phyloP scores from a whole-genome alignment of 2,329 filamentous ascomycete species.

The Penicillium sp. region DNA sequence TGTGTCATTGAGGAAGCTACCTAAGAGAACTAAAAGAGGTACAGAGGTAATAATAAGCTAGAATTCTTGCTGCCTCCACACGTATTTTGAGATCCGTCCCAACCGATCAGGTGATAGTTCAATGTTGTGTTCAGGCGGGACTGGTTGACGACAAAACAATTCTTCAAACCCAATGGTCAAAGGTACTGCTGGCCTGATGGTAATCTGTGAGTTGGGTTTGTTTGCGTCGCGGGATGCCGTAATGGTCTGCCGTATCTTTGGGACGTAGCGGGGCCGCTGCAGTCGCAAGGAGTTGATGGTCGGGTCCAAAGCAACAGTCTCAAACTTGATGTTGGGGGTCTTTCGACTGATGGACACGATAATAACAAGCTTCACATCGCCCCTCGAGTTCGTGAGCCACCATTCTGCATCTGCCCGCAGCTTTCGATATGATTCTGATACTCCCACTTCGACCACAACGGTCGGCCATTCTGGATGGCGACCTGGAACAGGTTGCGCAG shows the following conservation, averaged over 20 bases:
- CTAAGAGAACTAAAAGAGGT: too few species aligned
- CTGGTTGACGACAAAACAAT: too few species aligned
- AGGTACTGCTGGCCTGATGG: not conserved
- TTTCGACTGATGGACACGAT: not conserved
- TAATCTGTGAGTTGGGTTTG: not conserved
- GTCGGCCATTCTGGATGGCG: not conserved
- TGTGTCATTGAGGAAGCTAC: too few species aligned
- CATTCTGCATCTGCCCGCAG: not conserved
- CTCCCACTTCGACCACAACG: not conserved
- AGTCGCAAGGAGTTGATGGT: not conserved
- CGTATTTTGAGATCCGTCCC: too few species aligned
- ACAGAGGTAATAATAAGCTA: too few species aligned
- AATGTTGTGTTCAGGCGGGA: too few species aligned
- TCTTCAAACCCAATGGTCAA: not conserved
- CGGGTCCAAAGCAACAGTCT: not conserved
- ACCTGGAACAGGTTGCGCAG: not conserved
- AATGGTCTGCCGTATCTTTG: not conserved
- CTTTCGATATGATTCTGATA: not conserved
- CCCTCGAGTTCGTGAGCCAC: not conserved
- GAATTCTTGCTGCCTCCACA: too few species aligned
- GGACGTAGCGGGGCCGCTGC: not conserved
- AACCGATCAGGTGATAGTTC: too few species aligned
- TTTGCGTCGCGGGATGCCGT: too few species aligned
- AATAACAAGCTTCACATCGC: not conserved
- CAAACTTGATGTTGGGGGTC: not conserved